phyloP scores from a whole-genome alignment of 2,329 filamentous ascomycete genomes.

The Ascomycota sp. region DNA sequence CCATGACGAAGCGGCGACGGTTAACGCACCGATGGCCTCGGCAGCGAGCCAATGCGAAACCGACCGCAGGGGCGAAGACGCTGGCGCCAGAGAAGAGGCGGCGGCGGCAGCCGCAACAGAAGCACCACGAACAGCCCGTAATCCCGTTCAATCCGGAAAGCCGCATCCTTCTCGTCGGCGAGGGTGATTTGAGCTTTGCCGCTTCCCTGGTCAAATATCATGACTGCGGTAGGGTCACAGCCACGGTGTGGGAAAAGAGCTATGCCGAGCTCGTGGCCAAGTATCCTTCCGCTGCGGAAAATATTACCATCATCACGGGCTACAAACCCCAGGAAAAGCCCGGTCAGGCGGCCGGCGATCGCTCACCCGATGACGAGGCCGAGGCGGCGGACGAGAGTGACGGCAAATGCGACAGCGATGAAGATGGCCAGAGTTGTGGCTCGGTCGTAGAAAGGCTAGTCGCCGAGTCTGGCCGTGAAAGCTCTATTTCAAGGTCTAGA shows the following conservation, averaged over 20 bases:
- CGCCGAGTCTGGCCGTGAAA: too few species aligned
- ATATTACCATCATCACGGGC: conserved; percentile 28
- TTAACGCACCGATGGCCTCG: too few species aligned
- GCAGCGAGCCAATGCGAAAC: conserved; percentile 4
- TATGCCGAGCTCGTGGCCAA: conserved; percentile 42
- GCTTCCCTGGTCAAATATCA: conserved; percentile 45
- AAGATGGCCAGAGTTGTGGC: conserved; percentile 4
- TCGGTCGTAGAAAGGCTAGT: not conserved
- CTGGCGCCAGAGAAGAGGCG: conserved; percentile 3
- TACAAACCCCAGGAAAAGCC: conserved; percentile 11
- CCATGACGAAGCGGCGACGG: conserved; percentile 5
- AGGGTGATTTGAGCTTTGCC: conserved; percentile 66
- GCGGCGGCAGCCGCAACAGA: too few species aligned
- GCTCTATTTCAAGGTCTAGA: too few species aligned
- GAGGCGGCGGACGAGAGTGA: conserved; percentile 3
- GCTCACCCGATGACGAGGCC: conserved; percentile 1
- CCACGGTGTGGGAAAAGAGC: conserved; percentile 45
- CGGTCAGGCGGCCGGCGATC: conserved; percentile 1
- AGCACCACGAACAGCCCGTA: conserved; percentile 18
- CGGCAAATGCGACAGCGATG: conserved; percentile 3
- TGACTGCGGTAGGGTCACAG: conserved; percentile 43
- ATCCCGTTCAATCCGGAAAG: conserved; percentile 50
- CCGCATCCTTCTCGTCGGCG: conserved; percentile 55
- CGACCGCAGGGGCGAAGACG: conserved; percentile 2
- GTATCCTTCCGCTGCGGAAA: conserved; percentile 48